phyloP scores from a whole-genome alignment of 1,284 basidiomycete species.

The Mycosarcoma maydis region DNA sequence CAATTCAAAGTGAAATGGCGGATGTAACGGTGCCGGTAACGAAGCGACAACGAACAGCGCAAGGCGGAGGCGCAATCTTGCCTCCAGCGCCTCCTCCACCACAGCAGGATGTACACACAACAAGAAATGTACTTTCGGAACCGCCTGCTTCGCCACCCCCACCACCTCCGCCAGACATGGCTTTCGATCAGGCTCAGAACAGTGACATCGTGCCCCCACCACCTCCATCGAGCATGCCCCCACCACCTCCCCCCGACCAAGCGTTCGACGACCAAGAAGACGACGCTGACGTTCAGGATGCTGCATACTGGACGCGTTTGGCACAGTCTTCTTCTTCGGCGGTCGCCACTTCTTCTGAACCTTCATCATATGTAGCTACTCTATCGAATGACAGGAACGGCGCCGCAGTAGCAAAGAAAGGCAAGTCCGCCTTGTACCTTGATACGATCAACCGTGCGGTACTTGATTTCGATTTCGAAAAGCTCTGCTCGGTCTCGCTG shows the following conservation, averaged over 20 bases:
- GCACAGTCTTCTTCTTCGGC: slow-evolving; percentile 27
- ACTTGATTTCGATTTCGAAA: slow-evolving; percentile 99
- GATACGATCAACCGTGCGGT: slow-evolving; percentile 75
- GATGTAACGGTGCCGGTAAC: slow-evolving; percentile 6
- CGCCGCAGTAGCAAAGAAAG: slow-evolving; percentile 64
- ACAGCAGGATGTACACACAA: slow-evolving; percentile 5
- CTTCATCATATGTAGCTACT: no score
- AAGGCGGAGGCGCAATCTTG: background rate
- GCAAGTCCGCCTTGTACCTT: slow-evolving; percentile 85
- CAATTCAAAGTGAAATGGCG: no score
- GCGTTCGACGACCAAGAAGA: slow-evolving; percentile 24
- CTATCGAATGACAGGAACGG: slow-evolving; percentile 61
- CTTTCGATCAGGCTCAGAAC: slow-evolving; percentile 18
- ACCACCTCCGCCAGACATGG: slow-evolving; percentile 37
- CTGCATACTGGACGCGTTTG: slow-evolving; percentile 55
- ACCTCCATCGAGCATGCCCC: slow-evolving; percentile 19
- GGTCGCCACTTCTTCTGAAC: background rate
- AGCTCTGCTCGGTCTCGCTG: slow-evolving; percentile 93
- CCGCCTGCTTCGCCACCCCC: slow-evolving; percentile 27
- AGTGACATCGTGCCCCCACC: slow-evolving; percentile 28
- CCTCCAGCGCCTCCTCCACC: slow-evolving; percentile 33
- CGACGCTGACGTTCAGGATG: slow-evolving; percentile 40
- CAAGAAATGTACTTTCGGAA: slow-evolving; percentile 3
- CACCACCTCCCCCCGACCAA: slow-evolving; percentile 24
- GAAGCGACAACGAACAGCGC: slow-evolving; percentile 21